Percentiles rank a stretch among this genome's conserved stretches.
Conservation (phyloP, 495 filamentous ascomycete species). For the Jackrogersella minutella region DNA sequence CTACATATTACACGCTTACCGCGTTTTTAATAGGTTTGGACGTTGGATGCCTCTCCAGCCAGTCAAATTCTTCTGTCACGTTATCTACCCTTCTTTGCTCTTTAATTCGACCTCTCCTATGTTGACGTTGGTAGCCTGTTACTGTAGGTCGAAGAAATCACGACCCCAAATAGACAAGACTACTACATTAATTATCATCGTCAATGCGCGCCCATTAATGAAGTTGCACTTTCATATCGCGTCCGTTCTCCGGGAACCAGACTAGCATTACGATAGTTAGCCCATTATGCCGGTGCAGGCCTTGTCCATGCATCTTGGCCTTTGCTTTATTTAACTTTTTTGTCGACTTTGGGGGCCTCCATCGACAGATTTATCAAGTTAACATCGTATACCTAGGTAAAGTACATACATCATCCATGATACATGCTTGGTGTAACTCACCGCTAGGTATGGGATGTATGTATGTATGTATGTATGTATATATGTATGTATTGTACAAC, state of each 20-base stretch:
- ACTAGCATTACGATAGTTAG: conserved; percentile 37
- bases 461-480: neutral
- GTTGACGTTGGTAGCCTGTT: conserved; percentile 27
- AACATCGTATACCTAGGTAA: conserved; percentile 2
- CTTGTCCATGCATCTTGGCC: conserved; percentile 7
- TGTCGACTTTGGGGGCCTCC: conserved; percentile 19
- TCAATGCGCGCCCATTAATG: conserved; percentile 41
- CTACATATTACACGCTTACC: conserved; percentile 37
- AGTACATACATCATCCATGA: neutral
- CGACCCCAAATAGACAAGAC: conserved; percentile 22
- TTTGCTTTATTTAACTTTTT: conserved; percentile 8
- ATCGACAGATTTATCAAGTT: conserved; percentile 21
- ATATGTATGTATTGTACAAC: neutral
- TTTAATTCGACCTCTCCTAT: conserved; percentile 33
- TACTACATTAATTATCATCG: conserved; percentile 35
- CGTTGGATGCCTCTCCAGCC: conserved; percentile 26
- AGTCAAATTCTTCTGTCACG: conserved; percentile 27
- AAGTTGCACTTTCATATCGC: conserved; percentile 42
- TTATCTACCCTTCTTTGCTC: conserved; percentile 17
- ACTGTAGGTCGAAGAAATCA: conserved; percentile 30
- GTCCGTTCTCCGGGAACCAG: conserved; percentile 36
- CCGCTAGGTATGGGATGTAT: too few relatives aligned
- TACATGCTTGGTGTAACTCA: too few relatives aligned
- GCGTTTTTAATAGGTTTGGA: conserved; percentile 35
- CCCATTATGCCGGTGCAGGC: conserved; percentile 35